These are phyloP conservation scores for Leccinum ochraceum DNA, from an alignment of 768 basidiomycete species.

Conservation along the genomic window DNA sequence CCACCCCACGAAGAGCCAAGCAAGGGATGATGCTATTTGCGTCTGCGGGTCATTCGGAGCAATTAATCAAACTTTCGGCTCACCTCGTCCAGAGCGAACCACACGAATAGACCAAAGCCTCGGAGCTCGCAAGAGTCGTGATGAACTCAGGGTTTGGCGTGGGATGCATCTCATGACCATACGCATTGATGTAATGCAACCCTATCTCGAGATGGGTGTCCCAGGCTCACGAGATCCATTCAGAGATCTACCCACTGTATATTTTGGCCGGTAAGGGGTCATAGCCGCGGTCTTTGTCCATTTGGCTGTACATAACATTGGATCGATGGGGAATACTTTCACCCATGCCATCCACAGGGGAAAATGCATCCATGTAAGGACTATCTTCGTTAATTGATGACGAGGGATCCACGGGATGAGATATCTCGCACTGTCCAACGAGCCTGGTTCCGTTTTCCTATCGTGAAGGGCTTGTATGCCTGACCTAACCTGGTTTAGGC, in stretches of 20 bases:
- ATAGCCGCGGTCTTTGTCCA: conserved; percentile 48
- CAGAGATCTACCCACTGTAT: conserved; percentile 49
- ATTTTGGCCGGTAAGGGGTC: conserved; percentile 63
- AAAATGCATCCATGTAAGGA: conserved; percentile 38
- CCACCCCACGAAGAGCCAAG: conserved; percentile 81
- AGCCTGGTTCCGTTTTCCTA: conserved; percentile 76
- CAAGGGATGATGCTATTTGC: conserved; percentile 81
- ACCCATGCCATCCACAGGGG: conserved; percentile 57
- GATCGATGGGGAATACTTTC: conserved; percentile 46
- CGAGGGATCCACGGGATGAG: conserved; percentile 64
- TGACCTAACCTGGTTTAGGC: conserved; percentile 53
- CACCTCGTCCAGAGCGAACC: conserved; percentile 95
- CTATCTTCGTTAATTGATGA: conserved; percentile 32
- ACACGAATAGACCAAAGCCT: conserved; percentile 86
- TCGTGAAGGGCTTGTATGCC: conserved; percentile 8
- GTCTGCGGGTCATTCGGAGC: conserved; percentile 7
- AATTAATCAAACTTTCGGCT: conserved; percentile 16
- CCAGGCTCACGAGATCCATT: conserved; percentile 13
- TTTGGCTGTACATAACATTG: conserved; percentile 68
- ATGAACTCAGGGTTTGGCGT: conserved; percentile 83
- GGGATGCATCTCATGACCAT: conserved; percentile 91
- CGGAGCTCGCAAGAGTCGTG: conserved; percentile 54
- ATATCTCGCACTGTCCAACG: conserved; percentile 93
- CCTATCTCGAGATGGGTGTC: conserved; percentile 41
- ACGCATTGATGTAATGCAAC: conserved; percentile 87